Conservation (phyloP, 345 rosid species). For the Turritis glabra region DNA sequence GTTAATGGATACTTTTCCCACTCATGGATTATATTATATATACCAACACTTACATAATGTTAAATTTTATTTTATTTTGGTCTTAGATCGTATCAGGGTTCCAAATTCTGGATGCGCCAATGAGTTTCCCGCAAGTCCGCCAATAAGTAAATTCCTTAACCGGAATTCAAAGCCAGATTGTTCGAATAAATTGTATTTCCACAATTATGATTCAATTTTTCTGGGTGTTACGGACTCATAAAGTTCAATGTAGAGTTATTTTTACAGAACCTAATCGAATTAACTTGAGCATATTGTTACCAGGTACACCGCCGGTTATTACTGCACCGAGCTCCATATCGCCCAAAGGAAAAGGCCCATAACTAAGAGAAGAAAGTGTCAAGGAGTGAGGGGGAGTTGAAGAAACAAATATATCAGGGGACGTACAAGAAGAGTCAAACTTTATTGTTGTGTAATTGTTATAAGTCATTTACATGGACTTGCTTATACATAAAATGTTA, state of each 20-base stretch:
- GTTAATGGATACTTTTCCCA: too few relatives aligned
- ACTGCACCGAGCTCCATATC: background rate
- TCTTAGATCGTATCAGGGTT: background rate
- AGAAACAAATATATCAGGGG: background rate
- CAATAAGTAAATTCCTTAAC: background rate
- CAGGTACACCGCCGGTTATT: too few relatives aligned
- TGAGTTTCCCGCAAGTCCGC: background rate
- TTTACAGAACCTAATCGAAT: too few relatives aligned
- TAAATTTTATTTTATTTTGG: background rate
- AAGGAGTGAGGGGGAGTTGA: background rate
- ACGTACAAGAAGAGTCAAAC: background rate
- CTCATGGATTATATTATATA: too few relatives aligned
- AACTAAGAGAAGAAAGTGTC: background rate
- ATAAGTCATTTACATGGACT: background rate
- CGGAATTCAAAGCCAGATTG: background rate
- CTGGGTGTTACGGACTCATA: background rate
- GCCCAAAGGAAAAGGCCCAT: conserved; percentile 10
- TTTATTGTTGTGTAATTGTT: background rate
- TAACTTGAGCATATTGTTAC: too few relatives aligned
- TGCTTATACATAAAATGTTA: too few relatives aligned
- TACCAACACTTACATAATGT: background rate
- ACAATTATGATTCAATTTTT: too few relatives aligned
- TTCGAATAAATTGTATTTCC: background rate
- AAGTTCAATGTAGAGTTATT: too few relatives aligned
- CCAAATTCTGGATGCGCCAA: background rate